Base-by-base conservation (phyloP, 2,329 filamentous ascomycete species). In the Talaromyces atroroseus region DNA sequence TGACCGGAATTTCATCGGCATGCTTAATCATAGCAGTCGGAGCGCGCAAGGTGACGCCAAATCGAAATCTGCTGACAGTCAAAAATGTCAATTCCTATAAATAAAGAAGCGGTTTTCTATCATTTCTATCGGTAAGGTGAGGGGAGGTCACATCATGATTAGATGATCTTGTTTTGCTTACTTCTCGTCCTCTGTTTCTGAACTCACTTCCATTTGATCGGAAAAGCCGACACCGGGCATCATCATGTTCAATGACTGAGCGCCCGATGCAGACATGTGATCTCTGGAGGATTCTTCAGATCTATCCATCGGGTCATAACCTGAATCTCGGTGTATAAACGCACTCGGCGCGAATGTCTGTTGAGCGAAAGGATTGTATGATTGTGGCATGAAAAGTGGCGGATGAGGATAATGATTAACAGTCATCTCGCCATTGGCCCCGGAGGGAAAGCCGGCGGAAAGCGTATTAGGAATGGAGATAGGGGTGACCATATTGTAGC, bases 11-110 rank as follows among this genome's bases (percentile, higher is more conserved):
- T 70, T 97, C 92, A 59, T 95, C 88, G 1, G 85, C 75, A 60
- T 91, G 86, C 71, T 89, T 95, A 23, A 71, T 87, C 94, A 97
- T 99, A 7, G 94, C 94, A 0, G 94, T 99, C 2, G 92, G 91
- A 1, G 94, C 92, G 70, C 95, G 95, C 47, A 99, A 75, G 0
- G 90, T 94, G 51, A 90, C 87, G 68, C 94, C 89, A 68, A 90
- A 97, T 42, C 94, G 89, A 68, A 96, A 96, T 60, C 83, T 85
- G 61, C 18, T 8, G 14, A 14, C 38, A 23, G 52, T 55, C 32
- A 55, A 26, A 55, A 26, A 23, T 14, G 24, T 26, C 11, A 40
- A 34, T 26, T 42, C 23, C 5, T 16, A 36, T 11, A 34, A 24
- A 50, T 20, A 40, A 32, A 23, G n/a, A 23, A 2, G 23, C 24